phyloP scores from a whole-genome alignment of 495 filamentous ascomycete species.

The Neurospora pannonica region DNA sequence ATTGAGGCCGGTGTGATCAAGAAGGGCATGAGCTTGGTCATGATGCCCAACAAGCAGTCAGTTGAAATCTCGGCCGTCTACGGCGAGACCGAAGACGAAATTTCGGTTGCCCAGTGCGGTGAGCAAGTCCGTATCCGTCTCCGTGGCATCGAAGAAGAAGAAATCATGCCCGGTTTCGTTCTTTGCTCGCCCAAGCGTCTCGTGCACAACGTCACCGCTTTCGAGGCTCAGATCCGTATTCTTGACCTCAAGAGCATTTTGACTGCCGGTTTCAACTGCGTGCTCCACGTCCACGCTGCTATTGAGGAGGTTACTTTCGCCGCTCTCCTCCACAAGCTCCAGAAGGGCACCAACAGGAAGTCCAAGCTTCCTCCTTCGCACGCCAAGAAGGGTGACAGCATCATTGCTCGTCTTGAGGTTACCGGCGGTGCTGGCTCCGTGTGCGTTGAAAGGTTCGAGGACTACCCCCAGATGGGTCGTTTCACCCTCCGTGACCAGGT shows the following conservation, averaged over 20 bases:
- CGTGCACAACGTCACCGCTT: constrained; percentile 79
- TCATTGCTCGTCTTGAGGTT: constrained; percentile 86
- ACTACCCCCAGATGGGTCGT: constrained; percentile 86
- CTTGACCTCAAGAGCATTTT: constrained; percentile 95
- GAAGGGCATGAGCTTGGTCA: constrained; percentile 70
- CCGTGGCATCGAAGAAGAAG: constrained; percentile 93
- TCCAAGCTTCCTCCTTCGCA: constrained; percentile 88
- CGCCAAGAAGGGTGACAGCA: constrained; percentile 81
- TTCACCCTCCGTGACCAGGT: constrained; percentile 95
- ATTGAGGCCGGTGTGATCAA: constrained; percentile 85
- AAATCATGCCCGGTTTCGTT: constrained; percentile 91
- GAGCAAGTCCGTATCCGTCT: constrained; percentile 92
- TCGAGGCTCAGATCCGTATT: constrained; percentile 93
- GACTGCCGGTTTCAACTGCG: constrained; percentile 69
- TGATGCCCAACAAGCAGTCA: constrained; percentile 90
- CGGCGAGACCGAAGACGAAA: constrained; percentile 93
- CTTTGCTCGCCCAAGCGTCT: constrained; percentile 85
- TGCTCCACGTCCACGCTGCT: constrained; percentile 83
- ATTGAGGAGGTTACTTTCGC: constrained; percentile 92
- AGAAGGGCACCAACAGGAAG: constrained; percentile 91
- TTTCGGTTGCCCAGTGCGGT: constrained; percentile 68
- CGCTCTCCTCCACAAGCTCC: constrained; percentile 80
- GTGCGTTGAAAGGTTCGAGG: constrained; percentile 87
- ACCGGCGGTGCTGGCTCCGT: constrained; percentile 75
- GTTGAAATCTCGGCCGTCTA: constrained; percentile 76